Percentiles rank a stretch among this genome's conserved stretches.
These are phyloP conservation scores for Phytophthora tentaculata DNA, from an alignment of 352 stramenopile genomes.

Conservation along the genomic window DNA sequence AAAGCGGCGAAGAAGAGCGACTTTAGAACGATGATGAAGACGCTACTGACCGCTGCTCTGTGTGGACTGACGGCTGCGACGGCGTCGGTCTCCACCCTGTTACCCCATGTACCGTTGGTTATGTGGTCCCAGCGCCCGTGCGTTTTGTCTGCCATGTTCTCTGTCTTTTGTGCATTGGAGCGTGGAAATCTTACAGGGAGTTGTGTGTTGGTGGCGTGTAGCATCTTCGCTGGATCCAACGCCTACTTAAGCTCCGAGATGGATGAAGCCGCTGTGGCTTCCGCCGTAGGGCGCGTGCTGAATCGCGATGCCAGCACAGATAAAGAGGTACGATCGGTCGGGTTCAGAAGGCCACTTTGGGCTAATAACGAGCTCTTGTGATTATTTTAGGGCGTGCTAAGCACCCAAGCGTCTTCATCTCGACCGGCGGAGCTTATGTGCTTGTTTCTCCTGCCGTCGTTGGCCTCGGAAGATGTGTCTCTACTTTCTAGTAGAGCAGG, in stretches of 20 bases:
- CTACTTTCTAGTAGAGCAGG: slow-evolving; percentile 33
- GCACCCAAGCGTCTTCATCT: slow-evolving; percentile 14
- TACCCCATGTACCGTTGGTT: slow-evolving; percentile 63
- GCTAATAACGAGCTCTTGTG: slow-evolving; percentile 13
- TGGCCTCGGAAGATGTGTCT: slow-evolving; percentile 52
- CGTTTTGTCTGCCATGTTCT: slow-evolving; percentile 26
- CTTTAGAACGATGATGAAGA: slow-evolving; percentile 32
- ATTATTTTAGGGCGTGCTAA: slow-evolving; percentile 46
- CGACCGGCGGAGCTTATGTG: slow-evolving; percentile 56
- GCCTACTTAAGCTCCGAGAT: slow-evolving; percentile 56
- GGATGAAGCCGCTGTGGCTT: slow-evolving; percentile 46
- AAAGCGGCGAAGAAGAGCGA: slow-evolving; percentile 25
- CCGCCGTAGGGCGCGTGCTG: slow-evolving; percentile 38
- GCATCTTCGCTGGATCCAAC: slow-evolving; percentile 52
- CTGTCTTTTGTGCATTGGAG: neutral
- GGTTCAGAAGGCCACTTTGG: neutral
- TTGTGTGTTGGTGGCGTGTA: slow-evolving; percentile 16
- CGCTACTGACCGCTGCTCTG: slow-evolving; percentile 38
- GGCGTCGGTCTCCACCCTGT: slow-evolving; percentile 33
- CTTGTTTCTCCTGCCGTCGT: slow-evolving; percentile 57
- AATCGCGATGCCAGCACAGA: slow-evolving; percentile 38
- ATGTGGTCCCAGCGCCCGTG: slow-evolving; percentile 75
- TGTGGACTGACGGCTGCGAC: slow-evolving; percentile 28
- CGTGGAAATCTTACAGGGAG: neutral
- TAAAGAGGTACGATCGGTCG: slow-evolving; percentile 37